Evolutionary conservation across 495 filamentous ascomycete species (phyloP).

Genomic region (Xylaria bambusicola): DNA sequence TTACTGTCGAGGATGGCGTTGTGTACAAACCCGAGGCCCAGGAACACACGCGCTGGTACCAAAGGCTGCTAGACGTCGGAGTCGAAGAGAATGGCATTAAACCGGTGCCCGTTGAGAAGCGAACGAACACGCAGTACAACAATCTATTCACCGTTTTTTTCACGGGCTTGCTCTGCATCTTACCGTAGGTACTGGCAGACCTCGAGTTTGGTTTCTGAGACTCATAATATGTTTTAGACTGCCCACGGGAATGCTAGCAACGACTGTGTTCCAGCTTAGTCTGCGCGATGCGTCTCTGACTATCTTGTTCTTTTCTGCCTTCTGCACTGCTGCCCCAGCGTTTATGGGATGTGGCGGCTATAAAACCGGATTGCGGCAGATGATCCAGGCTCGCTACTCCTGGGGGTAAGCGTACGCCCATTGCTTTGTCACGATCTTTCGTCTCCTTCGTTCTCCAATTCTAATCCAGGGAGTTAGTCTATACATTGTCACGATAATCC

Average conservation of each 20-base stretch:
- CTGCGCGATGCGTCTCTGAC: slow-evolving; percentile 57
- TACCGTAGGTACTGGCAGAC: slow-evolving; percentile 40
- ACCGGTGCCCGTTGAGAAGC: slow-evolving; percentile 54
- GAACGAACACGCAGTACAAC: slow-evolving; percentile 52
- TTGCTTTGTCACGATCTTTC: slow-evolving; percentile 18
- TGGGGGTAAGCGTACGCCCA: slow-evolving; percentile 47
- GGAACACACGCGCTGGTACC: slow-evolving; percentile 40
- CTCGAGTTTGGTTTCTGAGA: neutral
- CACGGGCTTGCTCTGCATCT: slow-evolving; percentile 42
- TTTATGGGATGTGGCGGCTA: slow-evolving; percentile 57
- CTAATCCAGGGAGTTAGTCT: slow-evolving; percentile 17
- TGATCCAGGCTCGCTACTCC: slow-evolving; percentile 56
- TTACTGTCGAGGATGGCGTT: slow-evolving; percentile 34
- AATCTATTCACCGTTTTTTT: slow-evolving; percentile 54
- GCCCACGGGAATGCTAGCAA: slow-evolving; percentile 56
- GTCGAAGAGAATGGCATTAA: slow-evolving; percentile 56
- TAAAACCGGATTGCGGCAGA: slow-evolving; percentile 56
- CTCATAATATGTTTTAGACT: slow-evolving; percentile 38
- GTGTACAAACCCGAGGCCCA: slow-evolving; percentile 35
- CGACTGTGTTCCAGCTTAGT: slow-evolving; percentile 50
- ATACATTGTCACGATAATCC: slow-evolving; percentile 41
- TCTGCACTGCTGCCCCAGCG: slow-evolving; percentile 52
- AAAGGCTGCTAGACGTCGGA: slow-evolving; percentile 47
- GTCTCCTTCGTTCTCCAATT: slow-evolving; percentile 15
- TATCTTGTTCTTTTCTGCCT: slow-evolving; percentile 58